Base-by-base conservation (phyloP, 768 basidiomycete species). In the Russula dissimulans region DNA sequence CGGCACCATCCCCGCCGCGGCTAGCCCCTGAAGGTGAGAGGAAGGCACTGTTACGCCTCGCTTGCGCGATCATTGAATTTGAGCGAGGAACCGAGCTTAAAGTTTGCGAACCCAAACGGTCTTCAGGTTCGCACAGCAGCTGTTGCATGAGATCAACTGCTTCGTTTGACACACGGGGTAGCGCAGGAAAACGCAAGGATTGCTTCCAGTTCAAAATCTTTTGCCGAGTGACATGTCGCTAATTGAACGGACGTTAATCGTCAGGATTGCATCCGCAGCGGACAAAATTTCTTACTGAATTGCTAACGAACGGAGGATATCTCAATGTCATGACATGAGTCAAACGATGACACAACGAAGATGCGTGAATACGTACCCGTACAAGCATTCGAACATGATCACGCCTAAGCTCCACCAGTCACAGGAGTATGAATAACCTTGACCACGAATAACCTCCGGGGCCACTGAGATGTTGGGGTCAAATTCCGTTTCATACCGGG, bases 341-440 rank as follows among this genome's bases (percentile, higher is more conserved):
- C 59, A 39, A 65, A 57, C 49, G 56, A 32, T 41, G 47, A 56
- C 29, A 60, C 65, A 58, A 22, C 15, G 54, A 34, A 31, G 60
- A 22, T 39, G 64, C 29, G 18, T 34, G 48, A 39, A 49, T 54
- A 77, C 84, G 65, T 71, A 91, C 88, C 89, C 91, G 68, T 93
- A 95, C 71, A 97, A 77, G 71, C 91, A 93, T 72, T 97, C 94
- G 69, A 87, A 97, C 85, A 93, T 90, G 71, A 99, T 97, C 56
- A 97, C 89, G 12, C 94, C 95, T 48, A 97, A 81, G 74, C 89
- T 92, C 95, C 95, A 99, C 94, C 94, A 98, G 70, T 98, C 95
- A 70, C 93, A 95, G 39, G 87, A 89, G 74, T 90, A 95, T 42
- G 87, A 84, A 73, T 98, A 97, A 29, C 94, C 95, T 69, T 91